phyloP scores from a whole-genome alignment of 495 filamentous ascomycete genomes.

The Opeltia flavorubescens region DNA sequence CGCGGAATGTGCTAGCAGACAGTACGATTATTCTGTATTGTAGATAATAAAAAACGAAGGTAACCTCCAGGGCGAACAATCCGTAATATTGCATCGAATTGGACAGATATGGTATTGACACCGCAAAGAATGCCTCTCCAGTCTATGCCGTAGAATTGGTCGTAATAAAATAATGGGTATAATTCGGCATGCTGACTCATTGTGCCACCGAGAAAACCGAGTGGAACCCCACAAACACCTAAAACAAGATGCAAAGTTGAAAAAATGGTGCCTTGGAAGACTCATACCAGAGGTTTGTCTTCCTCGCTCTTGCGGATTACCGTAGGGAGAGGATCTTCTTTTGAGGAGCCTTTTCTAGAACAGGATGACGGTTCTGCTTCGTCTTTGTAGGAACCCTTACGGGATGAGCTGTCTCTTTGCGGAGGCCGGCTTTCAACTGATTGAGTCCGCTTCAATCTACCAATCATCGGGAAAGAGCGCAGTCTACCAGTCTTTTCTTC shows the following conservation, averaged over 20 bases:
- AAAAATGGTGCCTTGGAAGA: neutral
- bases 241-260: neutral
- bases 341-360: neutral
- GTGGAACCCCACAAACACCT: constrained; percentile 1
- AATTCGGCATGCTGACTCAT: neutral
- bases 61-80: neutral
- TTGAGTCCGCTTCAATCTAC: constrained; percentile 35
- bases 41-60: neutral
- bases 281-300: neutral
- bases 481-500: constrained; percentile 36
- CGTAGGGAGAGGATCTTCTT: neutral
- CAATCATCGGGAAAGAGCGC: constrained; percentile 21
- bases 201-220: neutral
- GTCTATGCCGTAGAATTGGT: neutral
- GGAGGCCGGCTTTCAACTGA: constrained; percentile 25
- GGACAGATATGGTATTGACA: neutral
- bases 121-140: neutral
- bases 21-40: neutral
- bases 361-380: constrained; percentile 4
- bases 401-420: constrained; percentile 2
- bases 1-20: neutral
- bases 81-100: constrained; percentile 1
- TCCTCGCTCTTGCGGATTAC: neutral
- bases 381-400: constrained; percentile 6
- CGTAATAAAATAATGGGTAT: constrained; percentile 8